Base-by-base conservation (phyloP, 331 rosid genomes). In the Malus hybrid region DNA sequence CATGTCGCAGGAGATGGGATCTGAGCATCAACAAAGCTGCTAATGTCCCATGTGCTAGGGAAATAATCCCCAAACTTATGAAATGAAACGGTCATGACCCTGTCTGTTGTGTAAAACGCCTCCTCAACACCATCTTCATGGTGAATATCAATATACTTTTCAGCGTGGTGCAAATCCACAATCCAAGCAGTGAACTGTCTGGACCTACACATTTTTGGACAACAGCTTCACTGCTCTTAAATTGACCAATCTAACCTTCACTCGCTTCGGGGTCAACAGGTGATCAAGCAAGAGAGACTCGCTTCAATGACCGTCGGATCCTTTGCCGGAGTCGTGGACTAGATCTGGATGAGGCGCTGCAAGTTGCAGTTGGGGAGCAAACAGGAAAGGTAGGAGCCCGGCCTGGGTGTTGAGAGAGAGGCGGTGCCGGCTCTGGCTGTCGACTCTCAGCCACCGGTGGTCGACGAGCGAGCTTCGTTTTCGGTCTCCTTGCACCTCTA, bases 51-150 rank as follows among this genome's bases (percentile, higher is more conserved):
- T 1, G 98, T 93, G 59, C 98, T 96, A 12, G 98, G 97, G 79
- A 93, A 93, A 78, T 91, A 93, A 69, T 93, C 98, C 78, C 98
- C 97, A 80, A 91, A 93, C 74, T 93, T 93, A 76, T 93, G 98
- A 79, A 93, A 93, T 7, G 97, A 91, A 75, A 93, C 98, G 6
- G 98, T 93, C 98, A 93, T 93, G 83, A 93, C 98, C 80, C 98
- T 91, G 52, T 93, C 96, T 19, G 96, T 90, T 11, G 95, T 90
- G 84, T 93, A 93, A 80, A 93, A 93, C 6, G 98, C 98, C 86
- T 93, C 98, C 83, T 93, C 98, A 69, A 93, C 98, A 72, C 98
- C 96, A 69, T 93, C 97, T 52, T 95, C 97, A 76, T 90, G 97
- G 85, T 93, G 98, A 73, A 93, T 93, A 80, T 93, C 98, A 69